These are phyloP conservation scores for Eucalyptus curtisii DNA, from an alignment of 345 rosid species.

Conservation along the genomic window DNA sequence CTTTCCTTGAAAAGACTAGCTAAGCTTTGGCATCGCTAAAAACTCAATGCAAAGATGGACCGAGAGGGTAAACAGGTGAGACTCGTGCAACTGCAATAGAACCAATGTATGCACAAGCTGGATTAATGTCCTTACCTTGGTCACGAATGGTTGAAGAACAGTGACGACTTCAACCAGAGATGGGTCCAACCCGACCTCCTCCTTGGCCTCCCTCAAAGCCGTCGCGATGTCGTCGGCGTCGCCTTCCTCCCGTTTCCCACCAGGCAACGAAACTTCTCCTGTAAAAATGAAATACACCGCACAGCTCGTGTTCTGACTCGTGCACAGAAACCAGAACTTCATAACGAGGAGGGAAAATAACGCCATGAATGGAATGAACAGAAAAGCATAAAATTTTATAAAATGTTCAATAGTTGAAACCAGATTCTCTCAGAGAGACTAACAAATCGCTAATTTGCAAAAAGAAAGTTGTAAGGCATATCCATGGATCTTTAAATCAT, in stretches of 20 bases:
- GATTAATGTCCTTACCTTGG: conserved; percentile 2
- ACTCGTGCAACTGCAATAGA: not conserved
- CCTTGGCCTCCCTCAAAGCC: conserved; percentile 33
- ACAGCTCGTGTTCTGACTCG: too few relatives aligned
- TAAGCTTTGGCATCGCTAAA: not conserved
- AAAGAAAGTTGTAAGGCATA: not conserved
- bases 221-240: conserved; percentile 22
- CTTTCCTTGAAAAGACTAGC: not conserved
- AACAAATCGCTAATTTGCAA: not conserved
- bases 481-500: not conserved
- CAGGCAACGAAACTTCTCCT: conserved; percentile 38
- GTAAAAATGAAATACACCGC: not conserved
- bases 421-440: not conserved
- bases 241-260: conserved; percentile 30
- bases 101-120: not conserved
- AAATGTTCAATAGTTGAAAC: not conserved
- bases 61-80: not conserved
- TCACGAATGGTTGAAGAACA: conserved; percentile 13
- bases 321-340: not conserved
- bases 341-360: not conserved
- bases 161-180: conserved; percentile 31
- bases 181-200: conserved; percentile 36
- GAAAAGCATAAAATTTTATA: too few relatives aligned
- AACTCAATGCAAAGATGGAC: fast-evolving
- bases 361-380: too few relatives aligned